Evolutionary conservation across 805 yeast genomes (phyloP), one percentile per base, ranked within the genome.

Genomic region (Blastobotrys attinorum): DNA sequence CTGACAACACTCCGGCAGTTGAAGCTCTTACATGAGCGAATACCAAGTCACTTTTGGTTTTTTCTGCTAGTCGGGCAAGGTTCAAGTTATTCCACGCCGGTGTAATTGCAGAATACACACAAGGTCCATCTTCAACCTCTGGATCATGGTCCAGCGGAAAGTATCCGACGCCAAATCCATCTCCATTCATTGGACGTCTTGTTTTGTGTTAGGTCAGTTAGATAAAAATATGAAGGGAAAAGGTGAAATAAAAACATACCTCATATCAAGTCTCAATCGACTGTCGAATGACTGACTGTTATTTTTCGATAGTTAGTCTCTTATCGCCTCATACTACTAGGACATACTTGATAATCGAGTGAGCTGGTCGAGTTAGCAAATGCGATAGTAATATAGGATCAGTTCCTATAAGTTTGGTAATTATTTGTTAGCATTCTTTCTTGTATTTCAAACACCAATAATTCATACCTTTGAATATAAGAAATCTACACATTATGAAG

Each of bases 1-100:
- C 98, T 8, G 95, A 75, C 22, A 92, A 65, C 1, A 85, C 94
- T 38, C 98, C 98, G 50, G 94, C 86, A 0, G 98, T 92, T 0
- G 95, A 84, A 0, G 98, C 97, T 48, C 98, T 65, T 1, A 92
- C 97, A 62, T 92, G 98, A 2, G 95, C 98, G 68, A 92, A 92
- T 2, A 90, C 86, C 40, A 89, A 65, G 41, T 73, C 71, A 1
- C 95, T 81, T 58, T 83, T 79, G 2, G 98, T 92, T 67, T 90
- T 87, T 56, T 79, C 86, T 0, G 96, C 85, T 23, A 92, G 67
- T 31, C 88, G 77, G 47, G 86, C 90, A 45, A 92, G 67, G 57
- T 92, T 92, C 57, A 84, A 77, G 62, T 92, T 92, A 65, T 92
- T 92, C 98, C 98, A 92, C 0, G 96, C 70, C 0, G 98, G 98